Conservation (phyloP, 495 filamentous ascomycete genomes). For the Penicillium coffeae region DNA sequence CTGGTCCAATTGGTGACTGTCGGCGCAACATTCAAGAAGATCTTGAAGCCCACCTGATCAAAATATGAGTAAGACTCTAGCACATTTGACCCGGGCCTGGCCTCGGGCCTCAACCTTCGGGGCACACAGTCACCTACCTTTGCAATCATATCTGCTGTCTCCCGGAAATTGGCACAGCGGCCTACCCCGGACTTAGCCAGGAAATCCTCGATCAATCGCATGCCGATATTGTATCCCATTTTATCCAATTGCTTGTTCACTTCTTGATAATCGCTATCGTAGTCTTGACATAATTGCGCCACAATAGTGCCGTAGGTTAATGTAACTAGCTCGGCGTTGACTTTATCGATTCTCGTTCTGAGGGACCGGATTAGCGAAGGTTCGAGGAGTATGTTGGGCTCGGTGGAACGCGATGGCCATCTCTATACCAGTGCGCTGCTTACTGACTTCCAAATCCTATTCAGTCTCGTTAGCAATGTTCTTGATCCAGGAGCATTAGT, state of each 20-base stretch:
- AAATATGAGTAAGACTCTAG: neutral
- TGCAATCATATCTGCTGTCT: conserved; percentile 94
- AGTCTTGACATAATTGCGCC: conserved; percentile 92
- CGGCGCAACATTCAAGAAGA: conserved; percentile 97
- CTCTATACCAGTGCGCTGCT: neutral
- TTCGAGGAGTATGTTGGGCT: conserved; percentile 1
- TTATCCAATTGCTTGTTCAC: conserved; percentile 95
- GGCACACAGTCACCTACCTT: conserved; percentile 55
- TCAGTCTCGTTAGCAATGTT: conserved; percentile 12
- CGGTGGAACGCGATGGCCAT: neutral
- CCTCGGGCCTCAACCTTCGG: neutral
- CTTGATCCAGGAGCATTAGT: conserved; percentile 7
- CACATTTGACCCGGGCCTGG: neutral
- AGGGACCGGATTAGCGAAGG: conserved; percentile 7
- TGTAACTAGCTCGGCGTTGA: conserved; percentile 91
- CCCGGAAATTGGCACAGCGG: conserved; percentile 85
- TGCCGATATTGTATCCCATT: conserved; percentile 98
- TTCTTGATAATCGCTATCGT: conserved; percentile 84
- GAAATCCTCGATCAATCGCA: conserved; percentile 96
- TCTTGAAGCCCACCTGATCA: conserved; percentile 89
- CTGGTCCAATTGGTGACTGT: conserved; percentile 91
- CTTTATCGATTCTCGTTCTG: conserved; percentile 64
- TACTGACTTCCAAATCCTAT: conserved; percentile 95
- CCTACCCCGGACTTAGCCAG: conserved; percentile 88
- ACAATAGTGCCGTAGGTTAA: conserved; percentile 98